A percentile compares a stretch with the other conserved stretches of the same genome.
Conservation (phyloP, 257 asterid species). For the Anisodus acutangulus region DNA sequence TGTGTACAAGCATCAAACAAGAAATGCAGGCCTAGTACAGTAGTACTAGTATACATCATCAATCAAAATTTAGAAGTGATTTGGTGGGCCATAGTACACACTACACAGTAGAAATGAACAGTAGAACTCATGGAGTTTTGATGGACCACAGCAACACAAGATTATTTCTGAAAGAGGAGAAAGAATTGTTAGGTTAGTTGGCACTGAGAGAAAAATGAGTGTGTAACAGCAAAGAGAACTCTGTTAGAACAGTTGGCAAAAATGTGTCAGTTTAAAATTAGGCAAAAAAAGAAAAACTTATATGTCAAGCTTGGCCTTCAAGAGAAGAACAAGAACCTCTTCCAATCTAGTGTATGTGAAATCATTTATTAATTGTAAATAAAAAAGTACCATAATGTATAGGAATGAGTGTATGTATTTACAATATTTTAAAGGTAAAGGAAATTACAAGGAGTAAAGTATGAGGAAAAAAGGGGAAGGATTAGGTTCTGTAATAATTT, state of each 20-base stretch:
- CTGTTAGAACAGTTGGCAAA: conserved; percentile 71
- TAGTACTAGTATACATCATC: neutral
- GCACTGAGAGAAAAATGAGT: conserved; percentile 66
- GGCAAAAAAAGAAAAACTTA: neutral
- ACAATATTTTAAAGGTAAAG: conserved; percentile 28
- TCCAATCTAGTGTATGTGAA: conserved; percentile 43
- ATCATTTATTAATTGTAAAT: conserved; percentile 28
- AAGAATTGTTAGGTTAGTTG: conserved; percentile 67
- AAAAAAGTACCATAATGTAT: conserved; percentile 28
- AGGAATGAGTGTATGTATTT: conserved; percentile 25
- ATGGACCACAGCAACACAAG: conserved; percentile 45
- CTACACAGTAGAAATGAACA: conserved; percentile 33
- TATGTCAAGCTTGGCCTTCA: conserved; percentile 67
- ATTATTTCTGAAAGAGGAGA: conserved; percentile 30
- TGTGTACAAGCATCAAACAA: conserved; percentile 9
- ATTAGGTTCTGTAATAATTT: conserved; percentile 75
- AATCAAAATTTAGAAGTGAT: conserved; percentile 29
- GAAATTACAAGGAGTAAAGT: conserved; percentile 44
- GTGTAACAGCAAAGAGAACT: conserved; percentile 82
- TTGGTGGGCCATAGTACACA: conserved; percentile 38
- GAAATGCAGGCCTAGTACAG: neutral
- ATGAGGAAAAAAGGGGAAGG: conserved; percentile 35
- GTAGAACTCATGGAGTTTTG: conserved; percentile 40
- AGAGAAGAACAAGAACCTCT: conserved; percentile 85
- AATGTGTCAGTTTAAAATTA: conserved; percentile 69